Percentiles rank a stretch among this genome's conserved stretches.
Evolutionary conservation across 2,329 filamentous ascomycete species (phyloP).

Genomic region (Paecilomyces dactylethromorphus): DNA sequence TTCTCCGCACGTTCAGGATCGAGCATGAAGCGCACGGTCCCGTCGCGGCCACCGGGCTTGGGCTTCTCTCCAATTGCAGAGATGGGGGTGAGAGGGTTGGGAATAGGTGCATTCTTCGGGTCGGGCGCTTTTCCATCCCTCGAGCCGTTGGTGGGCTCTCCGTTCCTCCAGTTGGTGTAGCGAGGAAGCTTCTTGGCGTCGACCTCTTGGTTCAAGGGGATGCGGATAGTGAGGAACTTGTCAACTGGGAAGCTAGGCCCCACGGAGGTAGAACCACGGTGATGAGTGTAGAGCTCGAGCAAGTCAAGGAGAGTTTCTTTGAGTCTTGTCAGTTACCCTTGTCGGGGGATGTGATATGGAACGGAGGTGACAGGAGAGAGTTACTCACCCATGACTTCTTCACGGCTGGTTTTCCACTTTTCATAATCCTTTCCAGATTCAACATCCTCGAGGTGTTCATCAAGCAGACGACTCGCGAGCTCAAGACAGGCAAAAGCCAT

Average conservation of each 20-base stretch:
- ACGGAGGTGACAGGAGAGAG: neutral
- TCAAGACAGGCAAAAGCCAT: conserved; percentile 79
- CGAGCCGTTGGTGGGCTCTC: conserved; percentile 18
- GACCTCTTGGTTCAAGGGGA: conserved; percentile 76
- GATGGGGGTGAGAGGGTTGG: conserved; percentile 38
- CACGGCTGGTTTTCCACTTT: conserved; percentile 41
- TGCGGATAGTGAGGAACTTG: conserved; percentile 78
- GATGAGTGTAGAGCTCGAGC: conserved; percentile 85
- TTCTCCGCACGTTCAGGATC: conserved; percentile 66
- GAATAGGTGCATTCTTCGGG: conserved; percentile 2
- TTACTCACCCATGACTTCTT: conserved; percentile 41
- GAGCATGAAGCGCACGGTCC: conserved; percentile 84
- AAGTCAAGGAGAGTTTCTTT: conserved; percentile 83
- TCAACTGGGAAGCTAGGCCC: conserved; percentile 67
- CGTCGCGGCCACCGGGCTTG: conserved; percentile 48
- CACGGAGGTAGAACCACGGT: conserved; percentile 66
- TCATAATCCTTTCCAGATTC: conserved; percentile 44
- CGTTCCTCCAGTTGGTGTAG: conserved; percentile 50
- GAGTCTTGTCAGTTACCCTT: conserved; percentile 15
- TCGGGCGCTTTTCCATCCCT: conserved; percentile 16
- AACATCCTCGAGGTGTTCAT: conserved; percentile 47
- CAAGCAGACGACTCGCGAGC: conserved; percentile 65
- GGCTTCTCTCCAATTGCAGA: conserved; percentile 40
- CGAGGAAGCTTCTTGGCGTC: conserved; percentile 57
- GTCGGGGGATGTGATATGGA: conserved; percentile 6